phyloP scores from a whole-genome alignment of 352 stramenopile species.

The Phytophthora cactorum region DNA sequence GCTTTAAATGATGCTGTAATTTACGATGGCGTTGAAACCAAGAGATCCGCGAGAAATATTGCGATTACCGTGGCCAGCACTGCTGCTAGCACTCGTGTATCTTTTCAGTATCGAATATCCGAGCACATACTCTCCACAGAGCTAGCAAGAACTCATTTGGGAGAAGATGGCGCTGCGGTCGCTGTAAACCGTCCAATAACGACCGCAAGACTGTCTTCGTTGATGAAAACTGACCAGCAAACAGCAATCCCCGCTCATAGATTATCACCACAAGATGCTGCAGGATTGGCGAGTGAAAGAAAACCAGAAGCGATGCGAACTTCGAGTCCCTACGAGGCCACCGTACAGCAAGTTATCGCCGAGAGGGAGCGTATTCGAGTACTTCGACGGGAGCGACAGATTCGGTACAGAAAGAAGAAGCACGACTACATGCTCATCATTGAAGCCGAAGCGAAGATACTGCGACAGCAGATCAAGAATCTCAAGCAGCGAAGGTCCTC shows the following conservation, averaged over 20 bases:
- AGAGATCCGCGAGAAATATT: neutral
- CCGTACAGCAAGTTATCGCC: neutral
- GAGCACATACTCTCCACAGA: neutral
- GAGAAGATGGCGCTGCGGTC: neutral
- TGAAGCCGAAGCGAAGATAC: neutral
- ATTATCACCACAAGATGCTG: too few species aligned
- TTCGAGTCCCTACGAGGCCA: neutral
- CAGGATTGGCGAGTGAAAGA: too few species aligned
- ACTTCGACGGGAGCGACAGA: constrained; percentile 10
- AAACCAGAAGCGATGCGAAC: neutral
- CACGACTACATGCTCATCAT: constrained; percentile 5
- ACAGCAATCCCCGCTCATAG: neutral
- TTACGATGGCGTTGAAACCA: neutral
- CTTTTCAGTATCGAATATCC: too few species aligned
- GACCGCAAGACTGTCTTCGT: too few species aligned
- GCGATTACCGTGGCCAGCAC: too few species aligned
- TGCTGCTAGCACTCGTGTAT: neutral
- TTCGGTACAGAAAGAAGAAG: constrained; percentile 24
- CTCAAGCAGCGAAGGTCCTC: neutral
- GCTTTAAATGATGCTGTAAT: neutral
- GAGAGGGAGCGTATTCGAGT: constrained; percentile 4
- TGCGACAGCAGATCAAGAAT: constrained; percentile 3
- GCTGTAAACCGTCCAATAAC: neutral
- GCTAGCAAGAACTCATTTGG: constrained; percentile 1
- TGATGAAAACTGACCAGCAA: neutral